These are phyloP conservation scores for Malbranchea zuffiana DNA, from an alignment of 2,329 filamentous ascomycete genomes.

Conservation along the genomic window DNA sequence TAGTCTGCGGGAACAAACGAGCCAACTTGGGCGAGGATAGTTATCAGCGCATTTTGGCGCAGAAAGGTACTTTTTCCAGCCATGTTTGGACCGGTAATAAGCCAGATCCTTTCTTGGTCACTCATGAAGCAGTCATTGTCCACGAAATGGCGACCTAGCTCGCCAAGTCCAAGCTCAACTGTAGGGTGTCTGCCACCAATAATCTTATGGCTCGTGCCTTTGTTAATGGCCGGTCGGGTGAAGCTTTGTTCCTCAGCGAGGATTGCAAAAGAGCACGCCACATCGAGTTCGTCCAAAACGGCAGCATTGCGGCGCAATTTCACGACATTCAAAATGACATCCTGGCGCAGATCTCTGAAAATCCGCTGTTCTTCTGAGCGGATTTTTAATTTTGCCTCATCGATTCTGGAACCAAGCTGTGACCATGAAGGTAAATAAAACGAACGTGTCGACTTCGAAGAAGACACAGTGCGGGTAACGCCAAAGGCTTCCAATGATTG, in stretches of 20 bases:
- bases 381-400: conserved; percentile 66
- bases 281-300: conserved; percentile 89
- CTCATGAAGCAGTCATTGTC: conserved; percentile 78
- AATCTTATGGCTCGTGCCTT: conserved; percentile 57
- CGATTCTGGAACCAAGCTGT: conserved; percentile 63
- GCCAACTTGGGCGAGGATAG: conserved; percentile 83
- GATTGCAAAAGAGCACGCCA: conserved; percentile 72
- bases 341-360: conserved; percentile 60
- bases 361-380: conserved; percentile 74
- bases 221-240: conserved; percentile 61
- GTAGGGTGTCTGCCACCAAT: conserved; percentile 83
- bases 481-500: conserved; percentile 32
- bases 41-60: conserved; percentile 88
- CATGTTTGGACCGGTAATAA: conserved; percentile 87
- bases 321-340: conserved; percentile 70
- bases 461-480: conserved; percentile 52
- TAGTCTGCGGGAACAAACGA: conserved; percentile 84
- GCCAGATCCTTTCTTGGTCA: conserved; percentile 58
- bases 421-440: conserved; percentile 83
- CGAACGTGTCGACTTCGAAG: conserved; percentile 72
- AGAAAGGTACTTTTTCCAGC: conserved; percentile 94
- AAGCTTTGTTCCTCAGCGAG: conserved; percentile 66
- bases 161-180: conserved; percentile 70
- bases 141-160: conserved; percentile 71
- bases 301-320: conserved; percentile 78